phyloP scores from a whole-genome alignment of 2,329 filamentous ascomycete genomes.

The Gliomastix tumulicola region DNA sequence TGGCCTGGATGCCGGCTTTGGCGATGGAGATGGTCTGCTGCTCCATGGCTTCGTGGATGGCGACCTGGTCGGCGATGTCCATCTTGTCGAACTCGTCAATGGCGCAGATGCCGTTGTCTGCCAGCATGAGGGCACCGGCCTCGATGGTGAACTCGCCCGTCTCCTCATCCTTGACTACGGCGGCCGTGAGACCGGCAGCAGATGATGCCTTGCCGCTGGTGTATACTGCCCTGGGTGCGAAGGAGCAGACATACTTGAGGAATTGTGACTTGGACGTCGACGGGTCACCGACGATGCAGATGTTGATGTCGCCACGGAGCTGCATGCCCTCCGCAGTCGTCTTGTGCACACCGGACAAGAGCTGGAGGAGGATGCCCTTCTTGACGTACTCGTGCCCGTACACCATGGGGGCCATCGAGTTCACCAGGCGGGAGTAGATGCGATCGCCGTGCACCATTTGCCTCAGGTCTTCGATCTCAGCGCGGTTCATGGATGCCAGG shows the following conservation, averaged over 20 bases:
- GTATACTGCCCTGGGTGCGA: constrained; percentile 94
- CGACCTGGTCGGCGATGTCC: constrained; percentile 94
- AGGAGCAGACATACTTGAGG: constrained; percentile 93
- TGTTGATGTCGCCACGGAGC: constrained; percentile 94
- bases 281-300: constrained; percentile 95
- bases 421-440: constrained; percentile 87
- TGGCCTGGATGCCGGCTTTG: constrained; percentile 97
- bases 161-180: constrained; percentile 96
- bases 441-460: constrained; percentile 92
- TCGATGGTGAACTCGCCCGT: constrained; percentile 99
- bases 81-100: constrained; percentile 99
- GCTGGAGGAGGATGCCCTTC: constrained; percentile 87
- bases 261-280: constrained; percentile 98
- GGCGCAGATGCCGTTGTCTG: constrained; percentile 92
- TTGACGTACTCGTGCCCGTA: constrained; percentile 98
- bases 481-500: constrained; percentile 73
- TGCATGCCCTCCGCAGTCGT: constrained; percentile 90
- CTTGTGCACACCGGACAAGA: constrained; percentile 95
- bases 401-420: constrained; percentile 92
- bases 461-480: constrained; percentile 87
- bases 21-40: constrained; percentile 99
- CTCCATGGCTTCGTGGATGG: constrained; percentile 99
- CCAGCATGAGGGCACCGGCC: constrained; percentile 94
- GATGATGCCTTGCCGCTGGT: constrained; percentile 97
- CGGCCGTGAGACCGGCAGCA: constrained; percentile 92